Evolutionary conservation across 2,329 filamentous ascomycete species (phyloP).

Genomic region (Pestalotiopsis sp.): DNA sequence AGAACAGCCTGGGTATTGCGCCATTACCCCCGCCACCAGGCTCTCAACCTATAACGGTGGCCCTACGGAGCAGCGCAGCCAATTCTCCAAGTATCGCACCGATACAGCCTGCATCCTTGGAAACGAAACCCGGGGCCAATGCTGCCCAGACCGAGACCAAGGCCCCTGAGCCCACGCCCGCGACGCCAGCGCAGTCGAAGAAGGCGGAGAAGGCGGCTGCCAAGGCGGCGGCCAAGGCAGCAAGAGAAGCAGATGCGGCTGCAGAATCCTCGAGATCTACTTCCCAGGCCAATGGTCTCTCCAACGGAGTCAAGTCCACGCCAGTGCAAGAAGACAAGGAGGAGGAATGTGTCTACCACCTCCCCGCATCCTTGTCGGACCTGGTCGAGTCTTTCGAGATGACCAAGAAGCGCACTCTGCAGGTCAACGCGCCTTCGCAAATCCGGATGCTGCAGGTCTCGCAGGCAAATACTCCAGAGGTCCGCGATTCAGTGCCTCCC

Average conservation of each 20-base stretch:
- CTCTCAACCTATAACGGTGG: slow-evolving; percentile 36
- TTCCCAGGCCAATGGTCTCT: slow-evolving; percentile 51
- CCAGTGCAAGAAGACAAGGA: slow-evolving; percentile 42
- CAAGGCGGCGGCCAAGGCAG: slow-evolving; percentile 48
- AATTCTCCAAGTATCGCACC: slow-evolving; percentile 55
- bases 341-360: slow-evolving; percentile 83
- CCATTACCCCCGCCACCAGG: slow-evolving; percentile 90
- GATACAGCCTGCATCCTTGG: slow-evolving; percentile 46
- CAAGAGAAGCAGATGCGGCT: slow-evolving; percentile 40
- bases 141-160: slow-evolving; percentile 34
- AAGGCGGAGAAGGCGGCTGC: slow-evolving; percentile 37
- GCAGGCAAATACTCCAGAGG: slow-evolving; percentile 72
- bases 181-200: slow-evolving; percentile 27
- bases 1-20: slow-evolving; percentile 88
- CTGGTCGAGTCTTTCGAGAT: slow-evolving; percentile 88
- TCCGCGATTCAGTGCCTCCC: slow-evolving; percentile 78
- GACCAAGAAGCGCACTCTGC: slow-evolving; percentile 70
- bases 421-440: slow-evolving; percentile 65
- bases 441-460: slow-evolving; percentile 77
- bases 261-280: slow-evolving; percentile 49
- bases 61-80: slow-evolving; percentile 53
- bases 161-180: slow-evolving; percentile 30
- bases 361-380: slow-evolving; percentile 86
- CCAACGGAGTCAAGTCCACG: slow-evolving; percentile 53
- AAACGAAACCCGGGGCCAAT: slow-evolving; percentile 30